Conservation (phyloP, 2,329 filamentous ascomycete genomes). For the Sphaerulina populicola region DNA sequence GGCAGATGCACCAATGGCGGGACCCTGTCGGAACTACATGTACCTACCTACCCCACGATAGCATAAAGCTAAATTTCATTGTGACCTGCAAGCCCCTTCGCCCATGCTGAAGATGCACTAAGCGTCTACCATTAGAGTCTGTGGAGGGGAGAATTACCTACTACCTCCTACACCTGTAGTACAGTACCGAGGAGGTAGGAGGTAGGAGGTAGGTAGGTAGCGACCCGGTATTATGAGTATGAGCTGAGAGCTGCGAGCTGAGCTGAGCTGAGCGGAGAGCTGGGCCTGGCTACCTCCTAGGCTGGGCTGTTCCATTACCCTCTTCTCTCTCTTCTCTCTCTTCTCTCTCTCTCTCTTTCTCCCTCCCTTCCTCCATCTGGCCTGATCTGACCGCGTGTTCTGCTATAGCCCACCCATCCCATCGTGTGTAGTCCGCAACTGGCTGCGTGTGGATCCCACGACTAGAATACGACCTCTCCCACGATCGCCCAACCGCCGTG, state of each 20-base stretch:
- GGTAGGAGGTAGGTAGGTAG: too few species aligned
- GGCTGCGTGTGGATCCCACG: not conserved
- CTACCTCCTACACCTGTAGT: too few species aligned
- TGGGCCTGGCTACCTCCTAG: not conserved
- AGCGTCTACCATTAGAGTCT: too few species aligned
- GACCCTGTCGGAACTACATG: not conserved
- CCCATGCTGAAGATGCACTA: too few species aligned
- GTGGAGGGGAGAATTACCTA: too few species aligned
- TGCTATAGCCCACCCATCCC: not conserved
- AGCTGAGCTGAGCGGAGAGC: not conserved
- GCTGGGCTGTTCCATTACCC: not conserved
- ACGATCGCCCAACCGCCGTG: not conserved
- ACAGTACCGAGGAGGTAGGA: too few species aligned
- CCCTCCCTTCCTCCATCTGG: not conserved
- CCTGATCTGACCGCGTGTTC: not conserved
- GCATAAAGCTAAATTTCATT: slow-evolving; percentile 4
- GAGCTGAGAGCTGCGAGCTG: not conserved
- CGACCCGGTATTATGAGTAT: too few species aligned
- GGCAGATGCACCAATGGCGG: slow-evolving; percentile 1
- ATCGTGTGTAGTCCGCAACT: not conserved
- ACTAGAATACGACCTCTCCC: not conserved
- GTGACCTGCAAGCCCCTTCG: not conserved
- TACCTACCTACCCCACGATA: slow-evolving; percentile 11
- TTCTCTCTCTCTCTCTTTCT: not conserved
- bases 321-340: not conserved